Percentiles rank a stretch among this genome's conserved stretches.
phyloP scores from a whole-genome alignment of 345 rosid genomes.

The Pseudoturritis turrita region DNA sequence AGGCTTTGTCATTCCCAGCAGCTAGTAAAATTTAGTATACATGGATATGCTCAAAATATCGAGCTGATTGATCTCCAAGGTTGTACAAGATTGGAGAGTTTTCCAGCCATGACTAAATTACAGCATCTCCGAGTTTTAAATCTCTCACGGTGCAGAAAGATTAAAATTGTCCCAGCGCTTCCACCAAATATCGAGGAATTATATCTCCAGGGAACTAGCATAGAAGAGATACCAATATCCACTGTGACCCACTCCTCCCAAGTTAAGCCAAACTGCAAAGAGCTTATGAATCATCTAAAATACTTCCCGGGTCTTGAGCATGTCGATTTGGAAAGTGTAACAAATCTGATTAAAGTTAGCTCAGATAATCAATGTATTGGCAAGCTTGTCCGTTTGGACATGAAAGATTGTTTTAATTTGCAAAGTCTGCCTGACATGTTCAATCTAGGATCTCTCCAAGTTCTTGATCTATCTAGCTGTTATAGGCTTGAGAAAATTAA shows the following conservation, averaged over 20 bases:
- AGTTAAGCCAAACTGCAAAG: background rate
- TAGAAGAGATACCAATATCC: background rate
- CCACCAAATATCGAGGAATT: constrained; percentile 12
- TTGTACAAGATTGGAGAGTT: background rate
- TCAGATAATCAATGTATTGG: background rate
- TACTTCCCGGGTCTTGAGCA: background rate
- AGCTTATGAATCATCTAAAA: background rate
- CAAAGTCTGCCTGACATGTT: constrained; percentile 2
- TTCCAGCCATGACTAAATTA: background rate
- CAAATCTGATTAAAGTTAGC: background rate
- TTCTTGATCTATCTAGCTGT: background rate
- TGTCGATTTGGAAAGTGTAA: constrained; percentile 1
- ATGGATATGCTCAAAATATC: background rate
- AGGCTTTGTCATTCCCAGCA: background rate
- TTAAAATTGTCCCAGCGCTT: background rate
- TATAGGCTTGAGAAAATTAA: background rate
- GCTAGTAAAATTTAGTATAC: background rate
- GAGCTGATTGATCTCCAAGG: constrained; percentile 19
- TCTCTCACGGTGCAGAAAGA: constrained; percentile 6
- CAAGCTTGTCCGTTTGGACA: constrained; percentile 2
- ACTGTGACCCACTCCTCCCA: background rate
- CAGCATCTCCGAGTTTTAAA: constrained; percentile 1
- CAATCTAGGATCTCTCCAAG: constrained; percentile 7
- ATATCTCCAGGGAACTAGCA: constrained; percentile 6
- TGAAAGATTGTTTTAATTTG: background rate